phyloP scores from a whole-genome alignment of 371 early-diverging fungal species.

The Funneliformis caledonium region DNA sequence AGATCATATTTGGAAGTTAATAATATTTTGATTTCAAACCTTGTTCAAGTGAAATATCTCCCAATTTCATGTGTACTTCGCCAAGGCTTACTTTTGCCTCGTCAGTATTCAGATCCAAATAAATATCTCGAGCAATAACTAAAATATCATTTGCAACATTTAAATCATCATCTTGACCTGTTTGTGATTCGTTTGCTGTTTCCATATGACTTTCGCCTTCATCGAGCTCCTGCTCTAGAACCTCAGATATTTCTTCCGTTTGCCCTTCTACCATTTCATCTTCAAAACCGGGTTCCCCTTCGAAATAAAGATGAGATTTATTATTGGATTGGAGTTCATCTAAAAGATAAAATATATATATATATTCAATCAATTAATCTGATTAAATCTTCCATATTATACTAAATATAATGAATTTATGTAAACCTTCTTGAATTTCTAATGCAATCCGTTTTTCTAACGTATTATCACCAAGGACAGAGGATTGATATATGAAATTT shows the following conservation, averaged over 20 bases:
- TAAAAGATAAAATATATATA: background rate
- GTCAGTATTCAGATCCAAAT: constrained; percentile 62
- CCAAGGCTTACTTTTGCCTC: constrained; percentile 68
- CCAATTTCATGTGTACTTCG: constrained; percentile 75
- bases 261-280: constrained; percentile 54
- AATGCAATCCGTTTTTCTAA: background rate
- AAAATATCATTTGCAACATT: constrained; percentile 89
- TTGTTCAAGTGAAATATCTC: constrained; percentile 87
- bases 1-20: background rate
- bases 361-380: background rate
- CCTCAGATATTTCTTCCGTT: constrained; percentile 45
- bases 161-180: constrained; percentile 72
- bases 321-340: constrained; percentile 1
- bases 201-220: constrained; percentile 48
- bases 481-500: constrained; percentile 75
- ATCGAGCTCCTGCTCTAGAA: constrained; percentile 50
- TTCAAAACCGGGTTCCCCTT: constrained; percentile 43
- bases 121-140: constrained; percentile 85
- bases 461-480: constrained; percentile 66
- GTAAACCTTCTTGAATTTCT: background rate
- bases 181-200: constrained; percentile 47
- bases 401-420: background rate
- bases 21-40: constrained; percentile 49
- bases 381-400: too few relatives aligned
- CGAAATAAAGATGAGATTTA: constrained; percentile 47